These are phyloP conservation scores for Eucalyptus globulus DNA, from an alignment of 345 rosid species.

Conservation along the genomic window DNA sequence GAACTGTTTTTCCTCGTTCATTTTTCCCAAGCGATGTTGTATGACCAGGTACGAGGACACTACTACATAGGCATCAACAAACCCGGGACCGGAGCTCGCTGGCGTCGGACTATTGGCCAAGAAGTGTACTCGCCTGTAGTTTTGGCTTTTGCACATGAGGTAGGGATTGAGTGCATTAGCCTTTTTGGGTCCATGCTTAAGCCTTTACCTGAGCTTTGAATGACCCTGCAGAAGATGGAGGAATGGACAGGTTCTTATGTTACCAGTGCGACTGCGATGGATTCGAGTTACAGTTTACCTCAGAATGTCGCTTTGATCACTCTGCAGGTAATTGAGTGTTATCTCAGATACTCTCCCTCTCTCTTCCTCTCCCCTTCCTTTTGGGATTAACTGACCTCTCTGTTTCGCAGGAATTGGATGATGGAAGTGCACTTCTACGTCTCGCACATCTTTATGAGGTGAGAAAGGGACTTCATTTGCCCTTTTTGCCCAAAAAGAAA, in stretches of 20 bases:
- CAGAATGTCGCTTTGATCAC: conserved; percentile 72
- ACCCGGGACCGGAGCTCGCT: conserved; percentile 48
- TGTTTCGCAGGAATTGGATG: conserved; percentile 44
- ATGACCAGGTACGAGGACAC: conserved; percentile 64
- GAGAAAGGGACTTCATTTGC: neutral
- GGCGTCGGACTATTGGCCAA: conserved; percentile 81
- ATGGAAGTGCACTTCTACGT: conserved; percentile 57
- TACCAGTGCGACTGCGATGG: conserved; percentile 37
- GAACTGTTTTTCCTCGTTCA: neutral
- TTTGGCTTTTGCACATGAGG: conserved; percentile 70
- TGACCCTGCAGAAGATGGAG: conserved; percentile 14
- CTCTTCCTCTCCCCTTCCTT: neutral
- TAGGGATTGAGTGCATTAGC: neutral
- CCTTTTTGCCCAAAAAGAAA: neutral
- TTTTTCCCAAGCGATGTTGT: neutral
- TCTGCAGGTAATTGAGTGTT: conserved; percentile 37
- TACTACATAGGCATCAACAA: conserved; percentile 50
- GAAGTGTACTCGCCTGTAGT: conserved; percentile 69
- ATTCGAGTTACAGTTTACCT: conserved; percentile 59
- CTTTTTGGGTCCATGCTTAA: neutral
- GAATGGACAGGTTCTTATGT: conserved; percentile 40
- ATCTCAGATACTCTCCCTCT: neutral
- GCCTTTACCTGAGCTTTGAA: neutral
- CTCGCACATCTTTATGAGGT: conserved; percentile 84
- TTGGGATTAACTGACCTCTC: neutral